These are phyloP conservation scores for Erythrobasidium hasegawianum DNA, from an alignment of 1,284 basidiomycete genomes.

Conservation along the genomic window DNA sequence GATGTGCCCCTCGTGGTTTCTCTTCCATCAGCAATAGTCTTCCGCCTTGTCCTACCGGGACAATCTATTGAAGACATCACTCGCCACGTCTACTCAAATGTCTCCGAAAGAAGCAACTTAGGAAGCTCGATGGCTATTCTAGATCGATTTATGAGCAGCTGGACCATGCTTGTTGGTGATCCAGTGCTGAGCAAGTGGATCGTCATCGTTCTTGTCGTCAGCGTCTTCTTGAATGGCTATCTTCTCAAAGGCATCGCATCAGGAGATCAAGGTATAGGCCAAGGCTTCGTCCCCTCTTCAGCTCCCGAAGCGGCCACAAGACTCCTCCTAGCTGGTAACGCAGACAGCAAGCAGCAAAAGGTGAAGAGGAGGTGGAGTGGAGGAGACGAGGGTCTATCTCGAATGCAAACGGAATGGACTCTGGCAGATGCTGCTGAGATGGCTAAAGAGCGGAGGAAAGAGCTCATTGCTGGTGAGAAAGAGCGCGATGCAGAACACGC, in stretches of 20 bases:
- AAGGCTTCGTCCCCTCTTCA: slow-evolving; percentile 52
- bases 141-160: slow-evolving; percentile 86
- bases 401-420: slow-evolving; percentile 43
- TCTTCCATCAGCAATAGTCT: slow-evolving; percentile 21
- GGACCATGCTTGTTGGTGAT: slow-evolving; percentile 92
- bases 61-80: slow-evolving; percentile 9
- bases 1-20: slow-evolving; percentile 43
- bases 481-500: slow-evolving; percentile 35
- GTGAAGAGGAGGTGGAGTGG: slow-evolving; percentile 35
- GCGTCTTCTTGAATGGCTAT: slow-evolving; percentile 88
- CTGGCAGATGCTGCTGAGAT: slow-evolving; percentile 42
- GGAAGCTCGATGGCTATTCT: slow-evolving; percentile 55
- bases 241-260: slow-evolving; percentile 69
- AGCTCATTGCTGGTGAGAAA: slow-evolving; percentile 38
- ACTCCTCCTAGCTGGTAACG: slow-evolving; percentile 43
- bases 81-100: not conserved
- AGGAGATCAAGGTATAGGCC: slow-evolving; percentile 48
- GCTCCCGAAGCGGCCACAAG: slow-evolving; percentile 51
- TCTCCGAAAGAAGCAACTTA: not conserved
- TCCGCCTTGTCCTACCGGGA: slow-evolving; percentile 31
- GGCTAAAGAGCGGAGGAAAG: slow-evolving; percentile 40
- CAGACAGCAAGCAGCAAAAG: slow-evolving; percentile 30
- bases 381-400: slow-evolving; percentile 24
- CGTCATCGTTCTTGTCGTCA: slow-evolving; percentile 77
- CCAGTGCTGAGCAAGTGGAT: slow-evolving; percentile 96